Conservation (phyloP, 305 asterid genomes). For the Solanum hybrid region DNA sequence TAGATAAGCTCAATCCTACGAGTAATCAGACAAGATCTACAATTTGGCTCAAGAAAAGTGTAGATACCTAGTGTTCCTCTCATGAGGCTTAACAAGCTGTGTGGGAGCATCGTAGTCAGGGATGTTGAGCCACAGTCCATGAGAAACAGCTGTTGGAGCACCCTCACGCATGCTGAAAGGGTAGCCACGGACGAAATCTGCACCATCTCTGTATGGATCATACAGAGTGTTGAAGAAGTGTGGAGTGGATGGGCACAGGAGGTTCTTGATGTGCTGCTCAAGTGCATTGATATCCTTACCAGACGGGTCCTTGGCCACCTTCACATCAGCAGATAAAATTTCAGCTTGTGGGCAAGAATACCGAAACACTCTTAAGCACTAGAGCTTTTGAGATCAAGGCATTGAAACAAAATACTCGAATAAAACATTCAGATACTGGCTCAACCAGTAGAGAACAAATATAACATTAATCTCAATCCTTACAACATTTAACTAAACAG, state of each 20-base stretch:
- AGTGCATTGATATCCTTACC: slow-evolving; percentile 71
- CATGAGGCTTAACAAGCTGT: slow-evolving; percentile 83
- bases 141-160: slow-evolving; percentile 61
- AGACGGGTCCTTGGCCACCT: slow-evolving; percentile 79
- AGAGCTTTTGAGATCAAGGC: not conserved
- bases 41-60: not conserved
- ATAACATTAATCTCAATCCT: not conserved
- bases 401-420: not conserved
- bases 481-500: not conserved
- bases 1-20: not conserved
- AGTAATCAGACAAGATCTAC: not conserved
- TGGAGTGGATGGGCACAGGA: slow-evolving; percentile 62
- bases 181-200: slow-evolving; percentile 80
- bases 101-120: slow-evolving; percentile 85
- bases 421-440: not conserved
- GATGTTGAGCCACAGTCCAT: slow-evolving; percentile 73
- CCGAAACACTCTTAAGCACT: not conserved
- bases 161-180: slow-evolving; percentile 87
- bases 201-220: slow-evolving; percentile 76
- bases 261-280: slow-evolving; percentile 72
- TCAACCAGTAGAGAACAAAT: not conserved
- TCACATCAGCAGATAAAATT: not conserved
- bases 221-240: slow-evolving; percentile 79
- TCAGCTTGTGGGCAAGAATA: not conserved
- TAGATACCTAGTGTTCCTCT: slow-evolving; percentile 54